A percentile compares a stretch with the other conserved stretches of the same genome.
These are phyloP conservation scores for Tolypocladium sp. DNA, from an alignment of 2,329 filamentous ascomycete species.

Conservation along the genomic window DNA sequence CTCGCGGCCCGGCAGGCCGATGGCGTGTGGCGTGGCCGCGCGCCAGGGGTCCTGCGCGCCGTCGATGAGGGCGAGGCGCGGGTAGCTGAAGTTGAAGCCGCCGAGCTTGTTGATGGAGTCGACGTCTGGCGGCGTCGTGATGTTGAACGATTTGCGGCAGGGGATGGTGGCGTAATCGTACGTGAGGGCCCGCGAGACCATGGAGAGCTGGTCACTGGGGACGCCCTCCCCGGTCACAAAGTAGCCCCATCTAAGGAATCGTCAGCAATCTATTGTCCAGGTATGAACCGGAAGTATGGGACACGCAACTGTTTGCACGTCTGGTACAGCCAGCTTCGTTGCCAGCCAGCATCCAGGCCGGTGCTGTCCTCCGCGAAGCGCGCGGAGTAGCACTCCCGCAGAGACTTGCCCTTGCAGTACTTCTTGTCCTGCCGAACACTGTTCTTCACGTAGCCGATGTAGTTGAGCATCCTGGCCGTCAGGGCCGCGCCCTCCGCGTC, in stretches of 20 bases:
- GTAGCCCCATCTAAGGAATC: constrained; percentile 59
- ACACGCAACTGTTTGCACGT: constrained; percentile 40
- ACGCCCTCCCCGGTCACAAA: constrained; percentile 65
- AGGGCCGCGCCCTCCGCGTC: constrained; percentile 25
- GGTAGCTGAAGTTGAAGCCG: constrained; percentile 62
- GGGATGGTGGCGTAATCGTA: constrained; percentile 51
- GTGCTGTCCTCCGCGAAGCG: constrained; percentile 11
- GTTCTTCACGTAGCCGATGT: constrained; percentile 33
- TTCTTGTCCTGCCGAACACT: constrained; percentile 14
- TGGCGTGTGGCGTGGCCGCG: constrained; percentile 60
- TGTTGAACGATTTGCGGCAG: constrained; percentile 62
- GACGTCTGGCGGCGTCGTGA: constrained; percentile 53
- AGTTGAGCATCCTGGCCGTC: constrained; percentile 39
- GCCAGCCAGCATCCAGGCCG: constrained; percentile 9
- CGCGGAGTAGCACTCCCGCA: constrained; percentile 21
- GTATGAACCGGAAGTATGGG: constrained; percentile 9
- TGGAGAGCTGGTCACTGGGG: constrained; percentile 52
- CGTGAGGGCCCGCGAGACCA: constrained; percentile 63
- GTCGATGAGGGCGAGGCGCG: constrained; percentile 67
- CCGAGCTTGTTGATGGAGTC: constrained; percentile 68
- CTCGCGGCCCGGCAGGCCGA: constrained; percentile 44
- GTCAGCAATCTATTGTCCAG: not conserved
- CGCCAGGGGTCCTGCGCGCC: constrained; percentile 77
- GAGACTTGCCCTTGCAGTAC: constrained; percentile 13
- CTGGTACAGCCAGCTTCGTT: constrained; percentile 42